phyloP scores from a whole-genome alignment of 768 basidiomycete species.

The Cystofilobasidium bisporidii region DNA sequence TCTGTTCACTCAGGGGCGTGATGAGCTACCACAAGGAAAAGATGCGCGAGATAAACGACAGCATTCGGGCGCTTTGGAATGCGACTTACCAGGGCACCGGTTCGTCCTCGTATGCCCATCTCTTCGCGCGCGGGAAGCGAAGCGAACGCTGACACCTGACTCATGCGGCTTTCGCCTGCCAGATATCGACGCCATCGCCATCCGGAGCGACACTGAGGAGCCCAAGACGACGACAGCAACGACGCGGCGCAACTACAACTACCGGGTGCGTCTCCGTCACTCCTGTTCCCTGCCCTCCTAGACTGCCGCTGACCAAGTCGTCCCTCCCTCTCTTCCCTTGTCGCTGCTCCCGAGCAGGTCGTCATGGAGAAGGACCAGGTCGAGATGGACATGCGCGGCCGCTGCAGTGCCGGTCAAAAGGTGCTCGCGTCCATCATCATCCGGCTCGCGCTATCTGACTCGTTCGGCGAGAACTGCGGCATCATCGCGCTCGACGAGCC shows the following conservation, averaged over 20 bases:
- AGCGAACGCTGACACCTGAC: background rate
- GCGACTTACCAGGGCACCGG: slow-evolving; percentile 98
- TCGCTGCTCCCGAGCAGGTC: too few relatives aligned
- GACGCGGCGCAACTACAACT: slow-evolving; percentile 74
- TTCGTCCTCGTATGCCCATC: slow-evolving; percentile 39
- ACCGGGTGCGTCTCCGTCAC: slow-evolving; percentile 54
- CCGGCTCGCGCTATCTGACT: slow-evolving; percentile 89
- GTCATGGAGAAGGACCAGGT: slow-evolving; percentile 99
- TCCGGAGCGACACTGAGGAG: slow-evolving; percentile 86
- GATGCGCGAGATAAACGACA: slow-evolving; percentile 98
- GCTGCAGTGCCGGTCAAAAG: slow-evolving; percentile 97
- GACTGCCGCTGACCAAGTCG: too few relatives aligned
- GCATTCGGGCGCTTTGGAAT: slow-evolving; percentile 97
- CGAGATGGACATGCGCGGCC: slow-evolving; percentile 99
- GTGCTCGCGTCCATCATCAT: slow-evolving; percentile 98
- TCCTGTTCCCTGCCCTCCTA: background rate
- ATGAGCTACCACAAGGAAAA: slow-evolving; percentile 97
- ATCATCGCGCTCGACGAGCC: slow-evolving; percentile 97
- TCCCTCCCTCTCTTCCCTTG: background rate
- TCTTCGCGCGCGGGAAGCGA: too few relatives aligned
- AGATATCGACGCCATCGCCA: slow-evolving; percentile 98
- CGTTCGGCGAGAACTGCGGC: slow-evolving; percentile 94
- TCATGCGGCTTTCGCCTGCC: slow-evolving; percentile 2
- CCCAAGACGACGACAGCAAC: slow-evolving; percentile 56
- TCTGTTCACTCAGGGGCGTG: slow-evolving; percentile 60